Conservation (phyloP, 768 basidiomycete species). For the Pisolithus marmoratus region DNA sequence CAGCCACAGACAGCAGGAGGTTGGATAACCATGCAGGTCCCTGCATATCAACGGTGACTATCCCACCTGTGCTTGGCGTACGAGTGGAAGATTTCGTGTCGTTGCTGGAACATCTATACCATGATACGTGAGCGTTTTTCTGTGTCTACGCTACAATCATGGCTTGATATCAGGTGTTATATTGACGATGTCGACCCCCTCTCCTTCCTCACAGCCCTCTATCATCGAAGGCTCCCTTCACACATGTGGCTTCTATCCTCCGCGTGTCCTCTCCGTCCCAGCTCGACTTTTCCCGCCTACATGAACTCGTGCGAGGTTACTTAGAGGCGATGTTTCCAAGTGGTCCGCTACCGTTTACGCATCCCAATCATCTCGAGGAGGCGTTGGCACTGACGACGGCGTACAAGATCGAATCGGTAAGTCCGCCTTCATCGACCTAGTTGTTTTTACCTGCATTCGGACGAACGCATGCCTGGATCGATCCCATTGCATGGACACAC, state of each 20-base stretch:
- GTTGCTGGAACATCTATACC: constrained; percentile 61
- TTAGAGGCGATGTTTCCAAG: constrained; percentile 45
- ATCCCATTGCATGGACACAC: too few species aligned
- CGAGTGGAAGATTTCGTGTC: constrained; percentile 46
- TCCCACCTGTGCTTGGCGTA: constrained; percentile 37
- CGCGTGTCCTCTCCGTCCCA: constrained; percentile 51
- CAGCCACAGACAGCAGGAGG: neutral
- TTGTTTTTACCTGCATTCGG: too few species aligned
- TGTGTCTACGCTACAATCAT: neutral
- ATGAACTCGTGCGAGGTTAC: constrained; percentile 37
- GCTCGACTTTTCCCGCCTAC: constrained; percentile 52
- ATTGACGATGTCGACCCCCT: neutral
- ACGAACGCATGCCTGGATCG: too few species aligned
- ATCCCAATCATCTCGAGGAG: constrained; percentile 43
- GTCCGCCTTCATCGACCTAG: too few species aligned
- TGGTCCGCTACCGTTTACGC: constrained; percentile 38
- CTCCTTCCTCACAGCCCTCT: constrained; percentile 37
- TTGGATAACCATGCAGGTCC: neutral
- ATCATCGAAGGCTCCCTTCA: constrained; percentile 36
- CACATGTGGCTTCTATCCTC: constrained; percentile 47
- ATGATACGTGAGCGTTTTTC: constrained; percentile 50
- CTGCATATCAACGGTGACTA: constrained; percentile 13
- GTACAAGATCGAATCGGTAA: constrained; percentile 45
- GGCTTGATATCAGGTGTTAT: neutral
- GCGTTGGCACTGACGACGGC: constrained; percentile 47